Percentiles rank a stretch among this genome's conserved stretches.
phyloP scores from a whole-genome alignment of 305 asterid species.

The Coffea humblotiana region DNA sequence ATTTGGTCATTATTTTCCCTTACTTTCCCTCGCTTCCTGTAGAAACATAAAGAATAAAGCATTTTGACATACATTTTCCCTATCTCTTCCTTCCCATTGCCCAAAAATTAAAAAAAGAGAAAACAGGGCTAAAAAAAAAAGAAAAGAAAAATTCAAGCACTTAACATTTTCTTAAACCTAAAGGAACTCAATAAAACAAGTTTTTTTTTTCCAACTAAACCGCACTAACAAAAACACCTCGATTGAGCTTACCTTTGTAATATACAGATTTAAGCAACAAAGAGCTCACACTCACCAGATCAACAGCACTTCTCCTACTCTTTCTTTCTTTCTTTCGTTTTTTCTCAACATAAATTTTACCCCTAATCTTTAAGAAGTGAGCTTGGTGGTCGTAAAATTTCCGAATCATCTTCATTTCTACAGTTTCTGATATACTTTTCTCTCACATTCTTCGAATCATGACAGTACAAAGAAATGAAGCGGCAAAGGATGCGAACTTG shows the following conservation, averaged over 20 bases:
- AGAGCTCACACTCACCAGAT: background rate
- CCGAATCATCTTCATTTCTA: background rate
- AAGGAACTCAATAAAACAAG: background rate
- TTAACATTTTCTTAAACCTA: background rate
- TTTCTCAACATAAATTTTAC: too few species aligned
- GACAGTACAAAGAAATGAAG: background rate
- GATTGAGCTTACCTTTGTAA: background rate
- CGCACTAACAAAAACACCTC: background rate
- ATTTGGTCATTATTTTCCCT: too few species aligned
- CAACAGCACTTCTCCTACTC: background rate
- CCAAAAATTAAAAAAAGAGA: background rate
- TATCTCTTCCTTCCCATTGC: background rate
- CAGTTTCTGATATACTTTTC: background rate
- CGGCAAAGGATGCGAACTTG: background rate
- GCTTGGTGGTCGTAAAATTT: background rate
- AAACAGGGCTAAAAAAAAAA: background rate
- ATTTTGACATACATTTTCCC: background rate
- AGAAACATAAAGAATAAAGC: background rate
- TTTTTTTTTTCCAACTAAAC: background rate
- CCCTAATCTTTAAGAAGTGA: too few species aligned
- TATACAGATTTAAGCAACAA: background rate
- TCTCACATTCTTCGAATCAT: background rate
- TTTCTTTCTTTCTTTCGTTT: background rate
- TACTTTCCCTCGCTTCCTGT: background rate
- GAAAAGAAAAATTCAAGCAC: background rate